Conservation (phyloP, 73 alveolate species). For the Urostyla sp. region DNA sequence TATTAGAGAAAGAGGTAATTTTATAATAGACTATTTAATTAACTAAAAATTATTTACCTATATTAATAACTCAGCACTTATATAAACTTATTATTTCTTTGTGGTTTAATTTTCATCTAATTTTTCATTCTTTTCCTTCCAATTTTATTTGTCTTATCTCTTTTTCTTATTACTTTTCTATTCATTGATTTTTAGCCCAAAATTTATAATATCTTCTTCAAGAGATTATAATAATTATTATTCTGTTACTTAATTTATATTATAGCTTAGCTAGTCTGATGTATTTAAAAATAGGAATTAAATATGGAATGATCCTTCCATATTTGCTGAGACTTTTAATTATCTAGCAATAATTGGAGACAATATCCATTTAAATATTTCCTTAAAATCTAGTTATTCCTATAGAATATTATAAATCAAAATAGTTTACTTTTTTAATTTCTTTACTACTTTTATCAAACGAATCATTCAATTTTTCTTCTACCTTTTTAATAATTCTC, state of each 20-base stretch:
- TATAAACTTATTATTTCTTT: too few relatives aligned
- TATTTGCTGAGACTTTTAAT: conserved; percentile 47
- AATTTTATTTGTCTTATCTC: not conserved
- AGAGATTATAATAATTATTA: too few relatives aligned
- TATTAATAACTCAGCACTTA: too few relatives aligned
- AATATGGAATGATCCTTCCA: conserved; percentile 61
- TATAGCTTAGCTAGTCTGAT: too few relatives aligned
- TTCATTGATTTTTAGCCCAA: too few relatives aligned
- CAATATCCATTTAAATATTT: conserved; percentile 67
- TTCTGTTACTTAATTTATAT: too few relatives aligned
- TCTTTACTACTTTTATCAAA: not conserved
- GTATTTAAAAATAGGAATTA: too few relatives aligned
- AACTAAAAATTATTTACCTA: conserved; percentile 32
- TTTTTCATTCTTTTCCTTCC: conserved; percentile 5
- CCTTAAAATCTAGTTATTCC: conserved; percentile 57
- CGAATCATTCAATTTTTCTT: conserved; percentile 13
- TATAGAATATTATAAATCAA: not conserved
- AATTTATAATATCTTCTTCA: too few relatives aligned
- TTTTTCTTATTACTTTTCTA: not conserved
- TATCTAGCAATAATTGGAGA: conserved; percentile 47
- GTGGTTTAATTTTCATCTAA: too few relatives aligned
- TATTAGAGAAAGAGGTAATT: conserved; percentile 14
- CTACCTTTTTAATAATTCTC: not conserved
- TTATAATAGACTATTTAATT: not conserved
- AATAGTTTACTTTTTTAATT: not conserved